Base-by-base conservation (phyloP, 1,284 basidiomycete genomes). In the Sporisorium scitamineum region DNA sequence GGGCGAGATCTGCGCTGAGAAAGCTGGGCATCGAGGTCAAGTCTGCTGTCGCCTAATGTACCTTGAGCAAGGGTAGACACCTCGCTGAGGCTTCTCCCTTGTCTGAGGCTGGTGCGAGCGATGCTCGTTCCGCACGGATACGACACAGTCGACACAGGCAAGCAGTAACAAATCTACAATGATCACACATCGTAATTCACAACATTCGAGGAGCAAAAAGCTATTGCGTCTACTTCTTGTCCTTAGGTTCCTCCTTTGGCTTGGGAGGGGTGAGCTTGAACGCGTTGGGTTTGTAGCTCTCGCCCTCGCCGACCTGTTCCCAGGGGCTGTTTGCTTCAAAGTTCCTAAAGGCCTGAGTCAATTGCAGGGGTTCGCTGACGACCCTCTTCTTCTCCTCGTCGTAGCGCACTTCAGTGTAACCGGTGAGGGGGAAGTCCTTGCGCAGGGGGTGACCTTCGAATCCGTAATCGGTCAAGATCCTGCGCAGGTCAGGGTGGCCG, bases 361-460 rank as follows among this genome's bases (percentile, higher is more conserved):
- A 90, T 86, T 99, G 97, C 62, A 99, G 88, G 29, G 97, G 97
- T 86, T 99, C 97, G 82, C 96, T 96, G 26, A 99, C 95, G 63
- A 99, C 95, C 52, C 96, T 93, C 88, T 99, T 99, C 86, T 93
- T 92, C 88, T 97, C 96, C 88, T 99, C 97, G 85, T 98, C 95
- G 85, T 98, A 99, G 62, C 97, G 91, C 54, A 99, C 90, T 87
- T 99, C 97, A 11, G 94, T 94, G 88, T 99, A 99, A 37, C 96
- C 96, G 5, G 94, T 97, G 76, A 99, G 87, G 20, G 95, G 96
- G 90, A 98, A 99, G 86, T 99, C 96, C 86, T 99, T 99, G 78
- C 97, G 90, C 67, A 99, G 87, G 14, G 96, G 96, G 86, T 99
- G 95, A 27, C 97, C 97, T 87, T 99, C 97, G 86, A 99, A 99